Conservation (phyloP, 306 rosid genomes). For the Geum urbanum region DNA sequence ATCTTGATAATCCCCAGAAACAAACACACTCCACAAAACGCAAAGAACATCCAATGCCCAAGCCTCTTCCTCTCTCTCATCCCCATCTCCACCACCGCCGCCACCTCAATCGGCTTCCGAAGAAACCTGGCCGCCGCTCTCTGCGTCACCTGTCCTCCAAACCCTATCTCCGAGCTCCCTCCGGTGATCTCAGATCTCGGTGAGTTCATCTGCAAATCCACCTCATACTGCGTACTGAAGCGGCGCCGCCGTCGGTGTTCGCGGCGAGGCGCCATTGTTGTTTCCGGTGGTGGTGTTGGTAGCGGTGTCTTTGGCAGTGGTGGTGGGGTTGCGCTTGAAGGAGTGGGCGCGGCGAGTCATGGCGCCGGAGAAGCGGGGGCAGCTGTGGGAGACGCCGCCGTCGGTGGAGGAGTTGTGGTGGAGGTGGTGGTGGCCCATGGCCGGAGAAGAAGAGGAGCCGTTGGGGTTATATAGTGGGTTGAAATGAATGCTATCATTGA, state of each 20-base stretch:
- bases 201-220: constrained; percentile 61
- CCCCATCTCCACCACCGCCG: constrained; percentile 55
- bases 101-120: constrained; percentile 53
- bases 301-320: not conserved
- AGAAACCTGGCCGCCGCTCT: constrained; percentile 45
- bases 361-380: constrained; percentile 88
- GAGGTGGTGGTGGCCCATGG: constrained; percentile 59
- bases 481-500: not conserved
- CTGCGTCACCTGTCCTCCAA: constrained; percentile 53
- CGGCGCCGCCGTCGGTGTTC: constrained; percentile 6
- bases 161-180: constrained; percentile 34
- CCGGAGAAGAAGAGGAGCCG: not conserved
- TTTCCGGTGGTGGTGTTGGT: not conserved
- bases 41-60: constrained; percentile 86
- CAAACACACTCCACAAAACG: constrained; percentile 77
- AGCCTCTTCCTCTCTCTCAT: constrained; percentile 64
- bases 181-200: constrained; percentile 64
- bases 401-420: constrained; percentile 48
- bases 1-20: constrained; percentile 84
- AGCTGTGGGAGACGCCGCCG: constrained; percentile 82
- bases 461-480: not conserved
- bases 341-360: constrained; percentile 97
- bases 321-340: constrained; percentile 60
- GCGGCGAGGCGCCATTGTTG: constrained; percentile 9
- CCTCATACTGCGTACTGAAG: constrained; percentile 48